These are phyloP conservation scores for Tricholoma saponaceum DNA, from an alignment of 768 basidiomycete genomes.

Conservation along the genomic window DNA sequence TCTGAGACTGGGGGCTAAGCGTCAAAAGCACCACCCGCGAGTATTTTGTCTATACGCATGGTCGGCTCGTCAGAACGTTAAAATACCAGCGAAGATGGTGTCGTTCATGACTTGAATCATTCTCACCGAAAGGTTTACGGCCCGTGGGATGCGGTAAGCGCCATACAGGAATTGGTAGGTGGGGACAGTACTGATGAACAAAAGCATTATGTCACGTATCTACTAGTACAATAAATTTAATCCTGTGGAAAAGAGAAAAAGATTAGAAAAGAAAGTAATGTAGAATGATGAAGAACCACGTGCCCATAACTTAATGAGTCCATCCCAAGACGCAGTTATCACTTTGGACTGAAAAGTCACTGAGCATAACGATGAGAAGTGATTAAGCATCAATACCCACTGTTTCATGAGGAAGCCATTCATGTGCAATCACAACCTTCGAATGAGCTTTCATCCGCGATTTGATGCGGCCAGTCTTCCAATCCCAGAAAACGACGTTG, in stretches of 20 bases:
- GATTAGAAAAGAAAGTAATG: conserved; percentile 8
- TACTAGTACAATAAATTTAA: conserved; percentile 23
- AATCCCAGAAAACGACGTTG: conserved; percentile 98
- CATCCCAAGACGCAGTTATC: conserved; percentile 97
- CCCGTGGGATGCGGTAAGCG: background rate
- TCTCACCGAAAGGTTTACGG: background rate
- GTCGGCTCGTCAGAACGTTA: background rate
- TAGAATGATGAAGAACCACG: conserved; percentile 24
- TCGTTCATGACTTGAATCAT: background rate
- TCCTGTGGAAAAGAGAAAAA: conserved; percentile 37
- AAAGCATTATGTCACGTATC: conserved; percentile 5
- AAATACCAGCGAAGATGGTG: background rate
- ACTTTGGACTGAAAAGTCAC: conserved; percentile 75
- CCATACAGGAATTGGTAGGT: background rate
- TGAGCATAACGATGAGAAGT: conserved; percentile 23
- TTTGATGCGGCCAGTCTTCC: conserved; percentile 97
- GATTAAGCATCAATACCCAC: conserved; percentile 64
- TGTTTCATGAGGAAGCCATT: conserved; percentile 96
- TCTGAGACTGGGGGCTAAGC: background rate
- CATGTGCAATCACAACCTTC: conserved; percentile 97
- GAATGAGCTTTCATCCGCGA: conserved; percentile 84
- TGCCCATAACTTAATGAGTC: conserved; percentile 96
- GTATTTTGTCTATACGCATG: background rate
- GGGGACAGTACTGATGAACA: background rate
- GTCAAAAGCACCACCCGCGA: too few species aligned